Conservation (phyloP, 495 filamentous ascomycete species). For the Penicillium taxi region DNA sequence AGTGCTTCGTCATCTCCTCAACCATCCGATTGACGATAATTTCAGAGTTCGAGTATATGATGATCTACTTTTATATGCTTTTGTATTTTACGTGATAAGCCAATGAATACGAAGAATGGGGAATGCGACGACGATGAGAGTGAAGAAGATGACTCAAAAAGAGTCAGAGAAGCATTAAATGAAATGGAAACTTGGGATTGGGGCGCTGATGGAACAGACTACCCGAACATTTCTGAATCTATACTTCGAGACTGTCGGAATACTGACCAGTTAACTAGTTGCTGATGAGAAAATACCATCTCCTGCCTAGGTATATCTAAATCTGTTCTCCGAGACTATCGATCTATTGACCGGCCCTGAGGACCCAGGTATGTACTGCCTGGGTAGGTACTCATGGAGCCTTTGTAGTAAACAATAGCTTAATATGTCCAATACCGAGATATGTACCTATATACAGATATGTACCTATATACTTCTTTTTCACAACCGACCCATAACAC, state of each 20-base stretch:
- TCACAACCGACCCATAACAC: too few species aligned
- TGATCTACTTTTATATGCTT: conserved; percentile 10
- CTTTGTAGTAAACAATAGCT: too few species aligned
- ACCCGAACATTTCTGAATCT: conserved; percentile 9
- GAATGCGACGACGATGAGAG: conserved; percentile 11
- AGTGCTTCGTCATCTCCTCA: conserved; percentile 5
- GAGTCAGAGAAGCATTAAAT: conserved; percentile 7
- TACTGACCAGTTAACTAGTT: conserved; percentile 2
- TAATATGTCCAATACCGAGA: too few species aligned
- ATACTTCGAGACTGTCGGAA: conserved; percentile 12
- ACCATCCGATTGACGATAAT: conserved; percentile 4
- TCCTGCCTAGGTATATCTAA: too few species aligned
- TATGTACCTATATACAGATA: too few species aligned
- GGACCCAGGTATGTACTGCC: too few species aligned
- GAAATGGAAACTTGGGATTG: conserved; percentile 13
- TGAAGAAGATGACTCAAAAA: conserved; percentile 17
- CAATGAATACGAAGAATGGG: conserved; percentile 8
- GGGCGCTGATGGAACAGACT: conserved; percentile 1
- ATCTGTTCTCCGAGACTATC: too few species aligned
- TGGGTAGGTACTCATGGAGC: too few species aligned
- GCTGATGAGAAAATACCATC: too few species aligned
- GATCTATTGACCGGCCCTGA: too few species aligned
- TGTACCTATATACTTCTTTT: too few species aligned
- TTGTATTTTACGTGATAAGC: conserved; percentile 10
- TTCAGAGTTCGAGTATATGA: conserved; percentile 2